Evolutionary conservation across 1,284 basidiomycete species (phyloP).

Genomic region (Salmacisia buchloeana): DNA sequence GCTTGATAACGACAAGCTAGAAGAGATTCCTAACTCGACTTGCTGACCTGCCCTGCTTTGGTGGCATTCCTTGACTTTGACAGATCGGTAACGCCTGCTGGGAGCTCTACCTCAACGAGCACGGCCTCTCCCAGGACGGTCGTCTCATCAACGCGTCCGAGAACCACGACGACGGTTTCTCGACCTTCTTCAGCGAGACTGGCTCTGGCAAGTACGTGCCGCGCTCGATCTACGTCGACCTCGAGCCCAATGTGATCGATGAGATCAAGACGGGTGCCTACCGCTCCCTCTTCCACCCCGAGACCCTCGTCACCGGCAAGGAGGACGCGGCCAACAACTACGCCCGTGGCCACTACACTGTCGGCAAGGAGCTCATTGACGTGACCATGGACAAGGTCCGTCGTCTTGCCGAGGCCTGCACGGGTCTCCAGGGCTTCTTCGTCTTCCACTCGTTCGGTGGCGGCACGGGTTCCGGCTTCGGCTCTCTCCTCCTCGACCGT

Average conservation of each 20-base stretch:
- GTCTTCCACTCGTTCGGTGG: constrained; percentile 99
- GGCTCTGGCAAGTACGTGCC: constrained; percentile 73
- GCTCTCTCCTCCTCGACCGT: constrained; percentile 90
- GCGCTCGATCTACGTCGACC: constrained; percentile 88
- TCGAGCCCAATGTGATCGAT: constrained; percentile 93
- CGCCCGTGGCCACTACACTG: constrained; percentile 75
- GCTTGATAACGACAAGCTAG: too few species aligned
- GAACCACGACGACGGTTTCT: constrained; percentile 83
- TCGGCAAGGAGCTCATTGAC: constrained; percentile 78
- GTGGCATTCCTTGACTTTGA: not conserved
- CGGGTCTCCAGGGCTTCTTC: constrained; percentile 98
- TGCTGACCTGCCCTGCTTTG: too few species aligned
- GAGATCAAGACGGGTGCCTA: constrained; percentile 93
- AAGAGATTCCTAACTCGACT: too few species aligned
- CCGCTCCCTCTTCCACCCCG: constrained; percentile 93
- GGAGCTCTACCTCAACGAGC: constrained; percentile 73
- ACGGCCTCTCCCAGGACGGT: constrained; percentile 64
- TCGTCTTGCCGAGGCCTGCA: constrained; percentile 93
- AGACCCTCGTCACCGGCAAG: constrained; percentile 97
- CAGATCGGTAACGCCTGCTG: constrained; percentile 53
- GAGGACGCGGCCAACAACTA: constrained; percentile 99
- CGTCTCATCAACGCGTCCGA: constrained; percentile 60
- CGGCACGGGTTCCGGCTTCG: constrained; percentile 98
- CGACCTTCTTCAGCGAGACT: constrained; percentile 65
- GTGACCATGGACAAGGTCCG: constrained; percentile 92